phyloP scores from a whole-genome alignment of 208 protist species.

The Zelonia costaricensis region DNA sequence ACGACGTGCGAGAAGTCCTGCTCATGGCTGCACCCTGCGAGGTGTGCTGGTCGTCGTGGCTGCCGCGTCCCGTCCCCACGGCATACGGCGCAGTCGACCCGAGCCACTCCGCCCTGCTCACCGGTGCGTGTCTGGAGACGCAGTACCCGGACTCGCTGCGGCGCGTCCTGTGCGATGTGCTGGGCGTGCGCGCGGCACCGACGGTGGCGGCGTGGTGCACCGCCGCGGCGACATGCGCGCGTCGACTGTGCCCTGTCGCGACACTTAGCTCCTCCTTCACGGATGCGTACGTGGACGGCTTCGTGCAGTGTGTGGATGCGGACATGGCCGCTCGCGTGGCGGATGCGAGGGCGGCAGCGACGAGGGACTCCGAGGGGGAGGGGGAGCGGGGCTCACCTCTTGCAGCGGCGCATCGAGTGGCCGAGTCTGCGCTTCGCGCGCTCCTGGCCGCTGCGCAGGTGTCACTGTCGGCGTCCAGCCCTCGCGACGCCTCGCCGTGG shows the following conservation, averaged over 20 bases:
- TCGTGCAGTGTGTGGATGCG: conserved; percentile 35
- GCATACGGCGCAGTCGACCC: conserved; percentile 1
- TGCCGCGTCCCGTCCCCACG: background rate
- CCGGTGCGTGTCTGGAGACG: conserved; percentile 10
- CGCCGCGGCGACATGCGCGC: conserved; percentile 17
- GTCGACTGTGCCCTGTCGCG: conserved; percentile 2
- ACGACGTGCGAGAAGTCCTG: conserved; percentile 1
- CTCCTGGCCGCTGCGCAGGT: conserved; percentile 9
- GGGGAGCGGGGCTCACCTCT: background rate
- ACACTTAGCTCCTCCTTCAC: conserved; percentile 21
- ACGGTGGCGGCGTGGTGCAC: conserved; percentile 49
- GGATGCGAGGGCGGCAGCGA: background rate
- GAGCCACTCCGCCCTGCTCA: conserved; percentile 2
- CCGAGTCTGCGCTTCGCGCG: background rate
- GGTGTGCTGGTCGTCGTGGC: conserved; percentile 49
- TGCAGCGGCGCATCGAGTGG: background rate
- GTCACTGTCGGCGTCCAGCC: conserved; percentile 3
- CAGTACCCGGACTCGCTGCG: conserved; percentile 28
- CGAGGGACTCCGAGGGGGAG: background rate
- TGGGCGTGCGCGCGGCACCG: conserved; percentile 36
- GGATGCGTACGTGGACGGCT: conserved; percentile 20
- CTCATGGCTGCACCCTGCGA: conserved; percentile 39
- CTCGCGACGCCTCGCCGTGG: conserved; percentile 10
- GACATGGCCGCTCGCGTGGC: conserved; percentile 32
- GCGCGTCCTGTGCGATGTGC: conserved; percentile 14